A percentile compares a stretch with the other conserved stretches of the same genome.
These are phyloP conservation scores for Boletales sp. DNA, from an alignment of 768 basidiomycete genomes.

Conservation along the genomic window DNA sequence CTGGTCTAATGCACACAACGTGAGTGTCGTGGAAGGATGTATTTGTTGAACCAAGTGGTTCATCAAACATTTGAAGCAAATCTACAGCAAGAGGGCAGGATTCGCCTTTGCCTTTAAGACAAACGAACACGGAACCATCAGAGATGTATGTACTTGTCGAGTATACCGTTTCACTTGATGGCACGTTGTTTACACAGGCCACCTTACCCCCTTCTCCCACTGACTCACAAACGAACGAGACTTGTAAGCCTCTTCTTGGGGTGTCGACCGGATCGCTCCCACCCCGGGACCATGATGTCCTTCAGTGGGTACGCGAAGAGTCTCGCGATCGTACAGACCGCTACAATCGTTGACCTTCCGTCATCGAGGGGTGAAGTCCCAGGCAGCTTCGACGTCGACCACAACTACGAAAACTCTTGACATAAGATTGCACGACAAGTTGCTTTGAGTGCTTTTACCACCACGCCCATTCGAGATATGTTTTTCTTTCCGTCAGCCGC, in stretches of 20 bases:
- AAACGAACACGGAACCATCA: conserved; percentile 59
- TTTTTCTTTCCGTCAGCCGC: conserved; percentile 84
- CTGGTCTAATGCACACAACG: conserved; percentile 60
- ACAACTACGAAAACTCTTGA: conserved; percentile 42
- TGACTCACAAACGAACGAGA: conserved; percentile 32
- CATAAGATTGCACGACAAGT: conserved; percentile 54
- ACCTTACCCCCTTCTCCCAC: conserved; percentile 42
- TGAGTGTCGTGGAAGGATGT: conserved; percentile 31
- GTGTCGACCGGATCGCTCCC: conserved; percentile 78
- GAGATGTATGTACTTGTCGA: conserved; percentile 41
- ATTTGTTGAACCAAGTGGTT: conserved; percentile 44
- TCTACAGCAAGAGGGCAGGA: conserved; percentile 43
- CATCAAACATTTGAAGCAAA: conserved; percentile 51
- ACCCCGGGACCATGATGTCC: conserved; percentile 58
- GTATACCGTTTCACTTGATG: not conserved
- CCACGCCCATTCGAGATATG: conserved; percentile 57
- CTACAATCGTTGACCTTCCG: conserved; percentile 76
- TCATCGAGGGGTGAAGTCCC: conserved; percentile 38
- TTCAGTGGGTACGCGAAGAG: conserved; percentile 82
- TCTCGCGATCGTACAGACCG: conserved; percentile 56
- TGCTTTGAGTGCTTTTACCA: conserved; percentile 29
- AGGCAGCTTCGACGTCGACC: conserved; percentile 1
- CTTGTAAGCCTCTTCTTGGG: conserved; percentile 49
- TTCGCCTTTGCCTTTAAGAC: conserved; percentile 67
- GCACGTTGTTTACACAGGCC: conserved; percentile 32